phyloP scores from a whole-genome alignment of 169 alveolate species.

The Pseudocohnilembus persalinus region DNA sequence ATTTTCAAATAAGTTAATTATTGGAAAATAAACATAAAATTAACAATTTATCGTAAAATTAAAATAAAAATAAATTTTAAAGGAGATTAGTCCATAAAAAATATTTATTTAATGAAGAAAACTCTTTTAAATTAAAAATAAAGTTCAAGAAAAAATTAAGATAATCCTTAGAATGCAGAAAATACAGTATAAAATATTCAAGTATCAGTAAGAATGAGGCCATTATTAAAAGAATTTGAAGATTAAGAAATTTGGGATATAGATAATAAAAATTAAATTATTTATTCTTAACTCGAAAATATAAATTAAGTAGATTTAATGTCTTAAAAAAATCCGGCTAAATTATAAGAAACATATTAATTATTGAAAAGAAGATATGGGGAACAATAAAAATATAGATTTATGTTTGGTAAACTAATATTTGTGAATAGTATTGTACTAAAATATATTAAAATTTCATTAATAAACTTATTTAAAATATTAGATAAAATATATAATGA shows the following conservation, averaged over 20 bases:
- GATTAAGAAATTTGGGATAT: conserved; percentile 75
- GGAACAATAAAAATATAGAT: conserved; percentile 3
- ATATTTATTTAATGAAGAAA: no score
- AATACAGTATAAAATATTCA: conserved; percentile 32
- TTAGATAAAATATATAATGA: conserved; percentile 75
- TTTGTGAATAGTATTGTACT: background rate
- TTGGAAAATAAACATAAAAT: no score
- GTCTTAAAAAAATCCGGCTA: background rate
- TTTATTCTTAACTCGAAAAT: conserved; percentile 47
- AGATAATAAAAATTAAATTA: conserved; percentile 55
- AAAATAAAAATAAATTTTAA: no score
- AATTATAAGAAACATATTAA: conserved; percentile 1
- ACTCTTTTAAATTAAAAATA: no score
- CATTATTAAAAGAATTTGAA: conserved; percentile 72
- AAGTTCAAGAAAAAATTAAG: conserved; percentile 7
- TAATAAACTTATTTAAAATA: background rate
- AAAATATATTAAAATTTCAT: background rate
- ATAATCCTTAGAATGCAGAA: background rate
- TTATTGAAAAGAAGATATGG: background rate
- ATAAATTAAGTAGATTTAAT: conserved; percentile 5
- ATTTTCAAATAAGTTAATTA: no score
- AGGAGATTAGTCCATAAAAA: no score
- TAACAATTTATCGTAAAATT: no score
- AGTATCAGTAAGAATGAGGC: conserved; percentile 82
- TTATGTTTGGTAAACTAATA: conserved; percentile 1